A percentile compares a stretch with the other conserved stretches of the same genome.
Evolutionary conservation across 2,329 filamentous ascomycete species (phyloP).

Genomic region (Claviceps sp.): DNA sequence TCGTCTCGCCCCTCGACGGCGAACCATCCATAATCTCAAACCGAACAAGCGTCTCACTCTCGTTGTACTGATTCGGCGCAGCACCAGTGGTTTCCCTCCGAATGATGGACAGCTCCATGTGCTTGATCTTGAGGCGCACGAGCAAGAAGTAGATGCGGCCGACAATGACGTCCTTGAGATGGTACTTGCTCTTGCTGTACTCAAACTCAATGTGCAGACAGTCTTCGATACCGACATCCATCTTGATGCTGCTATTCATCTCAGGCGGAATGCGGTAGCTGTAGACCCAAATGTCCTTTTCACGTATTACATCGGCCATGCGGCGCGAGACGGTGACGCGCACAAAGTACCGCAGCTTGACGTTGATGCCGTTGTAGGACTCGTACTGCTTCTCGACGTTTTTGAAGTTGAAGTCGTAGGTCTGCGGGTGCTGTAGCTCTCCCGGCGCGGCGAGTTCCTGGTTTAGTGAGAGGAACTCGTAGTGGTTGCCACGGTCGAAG

Average conservation of each 20-base stretch:
- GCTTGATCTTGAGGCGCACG: constrained; percentile 96
- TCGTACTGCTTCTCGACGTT: constrained; percentile 99
- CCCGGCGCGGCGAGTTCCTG: constrained; percentile 94
- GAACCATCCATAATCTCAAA: constrained; percentile 99
- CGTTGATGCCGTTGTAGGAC: constrained; percentile 98
- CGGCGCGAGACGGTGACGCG: constrained; percentile 90
- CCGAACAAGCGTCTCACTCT: constrained; percentile 92
- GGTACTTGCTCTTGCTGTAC: constrained; percentile 98
- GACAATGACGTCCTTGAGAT: constrained; percentile 97
- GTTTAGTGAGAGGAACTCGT: constrained; percentile 94
- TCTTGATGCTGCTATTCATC: constrained; percentile 98
- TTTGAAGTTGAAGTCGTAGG: constrained; percentile 99
- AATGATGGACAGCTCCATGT: constrained; percentile 99
- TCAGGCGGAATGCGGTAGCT: constrained; percentile 95
- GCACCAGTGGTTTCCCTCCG: constrained; percentile 91
- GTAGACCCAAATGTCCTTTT: constrained; percentile 99
- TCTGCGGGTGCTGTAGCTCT: constrained; percentile 96
- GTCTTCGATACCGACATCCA: constrained; percentile 99
- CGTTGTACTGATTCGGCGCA: constrained; percentile 97
- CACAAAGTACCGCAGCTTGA: constrained; percentile 96
- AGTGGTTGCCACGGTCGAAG: constrained; percentile 97
- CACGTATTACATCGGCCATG: constrained; percentile 95
- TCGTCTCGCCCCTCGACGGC: constrained; percentile 87
- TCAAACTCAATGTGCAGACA: constrained; percentile 99
- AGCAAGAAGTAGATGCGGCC: constrained; percentile 96